Evolutionary conservation across 805 yeast species (phyloP), one percentile per base, ranked within the genome.

Genomic region (Sugiyamaella valdiviana): DNA sequence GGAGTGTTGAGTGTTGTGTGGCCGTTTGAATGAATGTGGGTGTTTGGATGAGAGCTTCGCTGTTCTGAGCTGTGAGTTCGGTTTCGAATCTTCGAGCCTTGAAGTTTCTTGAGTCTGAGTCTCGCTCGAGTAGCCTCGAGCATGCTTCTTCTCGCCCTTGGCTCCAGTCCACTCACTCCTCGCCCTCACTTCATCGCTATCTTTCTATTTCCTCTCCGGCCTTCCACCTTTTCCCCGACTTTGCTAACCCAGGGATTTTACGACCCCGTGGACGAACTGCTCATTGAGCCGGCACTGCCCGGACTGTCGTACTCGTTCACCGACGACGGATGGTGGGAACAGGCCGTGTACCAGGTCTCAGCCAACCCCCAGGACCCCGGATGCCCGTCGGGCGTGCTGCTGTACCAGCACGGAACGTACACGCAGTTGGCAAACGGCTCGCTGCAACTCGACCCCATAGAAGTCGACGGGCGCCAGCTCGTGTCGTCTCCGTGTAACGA

Each of bases 271-370:
- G 96, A 91, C 63, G 99, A 93, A 66, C 77, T 91, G 15, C 71
- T 93, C 50, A 86, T 89, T 52, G 99, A 93, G 65, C 99, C 99
- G 1, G 91, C 90, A 6, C 74, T 93, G 38, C 96, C 99, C 1
- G 99, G 99, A 36, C 78, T 91, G 48, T 83, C 95, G 4, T 87
- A 83, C 67, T 87, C 96, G 1, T 93, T 93, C 72, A 90, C 97
- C 1, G 82, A 76, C 20, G 98, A 93, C 67, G 98, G 98, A 4
- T 79, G 72, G 65, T 93, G 76, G 64, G 99, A 93, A 68, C 86
- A 85, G 65, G 99, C 99, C 5, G 64, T 80, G 38, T 93, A 93
- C 65, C 82, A 87, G 60, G 80, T 93, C 21, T 67, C 78, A 0
- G 85, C n/a, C 78, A 87, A 66, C 72, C 95, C 69, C n/a, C 63